Evolutionary conservation across 495 filamentous ascomycete species (phyloP), one percentile per base, ranked within the genome.

Genomic region (Penicillium taxi): DNA sequence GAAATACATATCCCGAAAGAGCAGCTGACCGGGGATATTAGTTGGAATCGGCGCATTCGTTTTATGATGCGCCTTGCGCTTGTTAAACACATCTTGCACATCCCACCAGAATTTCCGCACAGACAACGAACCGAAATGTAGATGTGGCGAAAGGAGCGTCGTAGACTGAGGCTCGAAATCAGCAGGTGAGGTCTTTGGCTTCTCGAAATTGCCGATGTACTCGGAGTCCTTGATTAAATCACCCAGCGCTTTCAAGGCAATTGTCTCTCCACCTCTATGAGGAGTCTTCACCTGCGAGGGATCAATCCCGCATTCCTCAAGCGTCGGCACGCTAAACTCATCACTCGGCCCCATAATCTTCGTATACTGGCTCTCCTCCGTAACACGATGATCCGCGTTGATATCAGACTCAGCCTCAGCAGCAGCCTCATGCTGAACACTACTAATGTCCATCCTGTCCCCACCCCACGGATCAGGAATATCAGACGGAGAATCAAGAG

Each of bases 1-100:
- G 40, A 86, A 83, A 58, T 83, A 86, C 81, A 84, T 86, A 39
- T 86, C 81, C 0, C 81, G 65, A 50, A 86, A 86, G 0, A 82
- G 64, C 2, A 84, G 58, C 45, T 86, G 81, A 9, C 81, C 81
- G 2, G 70, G 76, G 3, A 86, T 53, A 33, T 74, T 80, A 1
- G 71, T 74, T 0, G 81, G 81, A 0, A 75, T 68, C 7, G 63
- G 48, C 1, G 73, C 67, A 5, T 64, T 67, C 28, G 53, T 53
- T 37, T 72, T 72, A 13, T 68, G 63, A 11, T 58, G 52, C 27
- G 67, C 61, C 6, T 61, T 62, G 31, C 63, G 59, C 21, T 61
- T 52, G 11, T 65, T 50, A 6, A 81, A 59, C 17, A 75, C 61
- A 9, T 66, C 70, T 44, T 77, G 72, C 1, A 76, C 76, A 25